Base-by-base conservation (phyloP, 805 yeast species). In the Metschnikowia drakensbergensis region DNA sequence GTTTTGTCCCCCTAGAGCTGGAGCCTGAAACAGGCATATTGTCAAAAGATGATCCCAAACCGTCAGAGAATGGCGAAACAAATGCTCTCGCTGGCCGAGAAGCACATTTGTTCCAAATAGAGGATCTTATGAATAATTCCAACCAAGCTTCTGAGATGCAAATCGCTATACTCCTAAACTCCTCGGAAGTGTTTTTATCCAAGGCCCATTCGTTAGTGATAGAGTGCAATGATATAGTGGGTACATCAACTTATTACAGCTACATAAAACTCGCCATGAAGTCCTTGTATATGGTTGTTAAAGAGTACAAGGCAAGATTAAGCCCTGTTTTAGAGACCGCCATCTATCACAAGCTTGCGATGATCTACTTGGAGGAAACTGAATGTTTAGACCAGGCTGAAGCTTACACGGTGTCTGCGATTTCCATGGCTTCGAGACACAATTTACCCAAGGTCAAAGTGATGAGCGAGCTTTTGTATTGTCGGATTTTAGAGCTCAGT, bases 321-420 rank as follows among this genome's bases (percentile, higher is more conserved):
- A 57, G 64, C 34, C 67, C 75, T 0, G 54, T 52, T 11, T 43
- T 62, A 17, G 72, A 71, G 45, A 67, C 69, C 48, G 43, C 54
- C 2, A 53, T 74, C 0, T 64, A 66, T 37, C 69, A 66, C 45
- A 64, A 64, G 36, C 53, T 77, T 7, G 71, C 79, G 0, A 57
- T 57, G 9, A 42, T 76, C 3, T 65, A 71, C 45, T 65, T 68
- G 41, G 51, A 51, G 26, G 83, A 79, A 47, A 78, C 82, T 0
- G 61, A 60, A 3, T 69, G 71, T 51, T 52, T 62, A 13, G 68
- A 68, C 28, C 53, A 62, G 34, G 82, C 83, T 0, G 73, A 73
- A 11, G 68, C 66, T 8, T 69, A 60, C 62, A 66, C 55, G 29
- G 68, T 50, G 59, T 56, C 55, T 45, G 67, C 74, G 1, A 57